Evolutionary conservation across 441 rosid species (phyloP), one percentile per base, ranked within the genome.

Genomic region (Pelargonium citronellum): DNA sequence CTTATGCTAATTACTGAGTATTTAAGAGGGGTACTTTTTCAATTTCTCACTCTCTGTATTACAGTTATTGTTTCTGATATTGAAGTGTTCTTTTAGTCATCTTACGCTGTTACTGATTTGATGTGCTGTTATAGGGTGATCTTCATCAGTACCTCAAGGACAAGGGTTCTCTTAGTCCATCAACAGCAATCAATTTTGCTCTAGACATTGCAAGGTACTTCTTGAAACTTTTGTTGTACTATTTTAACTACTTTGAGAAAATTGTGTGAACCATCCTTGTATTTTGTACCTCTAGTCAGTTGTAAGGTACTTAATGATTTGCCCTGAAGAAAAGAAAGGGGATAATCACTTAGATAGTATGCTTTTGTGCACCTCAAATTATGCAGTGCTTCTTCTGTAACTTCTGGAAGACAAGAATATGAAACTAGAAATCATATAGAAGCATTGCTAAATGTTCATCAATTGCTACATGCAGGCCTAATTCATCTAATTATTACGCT

Each of bases 171-270:
- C 96, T 94, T 70, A 87, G 83, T 81, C 94, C 99, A 22, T 78
- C 91, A 71, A 87, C 90, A 68, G 95, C 99, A 49, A 80, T 94
- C 76, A 91, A 82, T 84, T 94, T 94, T 81, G 95, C 97, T 0
- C 68, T 94, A 87, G 99, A 94, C 80, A 91, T 94, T 65, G 97
- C 99, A 39, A 88, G 98, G 98, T 88, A 72, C n/a, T n/a, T n/a
- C 16, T 73, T 62, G 2, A 3, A 15, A 13, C 16, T 67, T 61
- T 30, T 30, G 4, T 22, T 62, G 10, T n/a, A 19, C 64, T 46
- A 47, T 39, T 49, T 43, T 41, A 19, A 30, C 37, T 30, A 30
- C 37, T 5, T 30, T 30, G 37, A 30, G 37, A 30, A 30, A 30
- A 30, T 3, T 30, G 37, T 3, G 3, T 30, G 37, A 30, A 30